Base-by-base conservation (phyloP, 176 grass and related monocot genomes). In the Chloris gayana region DNA sequence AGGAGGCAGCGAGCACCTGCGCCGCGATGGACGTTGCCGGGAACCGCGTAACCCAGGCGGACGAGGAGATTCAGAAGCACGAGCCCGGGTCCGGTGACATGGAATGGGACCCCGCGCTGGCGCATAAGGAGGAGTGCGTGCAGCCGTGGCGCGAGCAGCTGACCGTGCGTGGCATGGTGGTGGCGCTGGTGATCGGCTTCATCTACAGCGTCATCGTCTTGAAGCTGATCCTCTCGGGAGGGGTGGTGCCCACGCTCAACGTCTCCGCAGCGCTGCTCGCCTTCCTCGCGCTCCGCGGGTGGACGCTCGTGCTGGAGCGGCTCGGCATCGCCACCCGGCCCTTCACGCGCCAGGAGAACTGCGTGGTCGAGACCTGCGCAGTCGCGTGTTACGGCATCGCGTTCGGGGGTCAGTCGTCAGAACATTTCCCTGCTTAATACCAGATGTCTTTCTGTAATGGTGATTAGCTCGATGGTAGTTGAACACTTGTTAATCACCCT, bases 291-390 rank as follows among this genome's bases (percentile, higher is more conserved):
- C 87, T 97, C 71, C 78, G 94, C 68, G 80, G 84, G 5, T 97
- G 94, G 94, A 97, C 91, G 41, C 84, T 82, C 70, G 51, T 71
- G 53, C 83, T 97, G 49, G 73, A 56, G 49, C 88, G 82, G 54
- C 38, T 91, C 26, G 94, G 94, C 45, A 21, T 53, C 15, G 5
- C 83, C 30, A 54, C 87, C 32, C 81, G 64, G 0, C 94, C 94
- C 21, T 97, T 97, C 78, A 97, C 94, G 1, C 91, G 94, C 1
- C n/a, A n/a, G n/a, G n/a, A n/a, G n/a, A n/a, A n/a, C n/a, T n/a
- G n/a, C n/a, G n/a, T n/a, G n/a, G n/a, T n/a, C 34, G 85, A 97
- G 91, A 94, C 94, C 76, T 97, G 94, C 63, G 91, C 91, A 64
- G 94, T 97, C 10, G 94, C 94, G 17, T 97, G 94, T 76, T 97